Percentiles rank a stretch among this genome's conserved stretches.
These are phyloP conservation scores for Suillus variegatus DNA, from an alignment of 768 basidiomycete species.

Conservation along the genomic window DNA sequence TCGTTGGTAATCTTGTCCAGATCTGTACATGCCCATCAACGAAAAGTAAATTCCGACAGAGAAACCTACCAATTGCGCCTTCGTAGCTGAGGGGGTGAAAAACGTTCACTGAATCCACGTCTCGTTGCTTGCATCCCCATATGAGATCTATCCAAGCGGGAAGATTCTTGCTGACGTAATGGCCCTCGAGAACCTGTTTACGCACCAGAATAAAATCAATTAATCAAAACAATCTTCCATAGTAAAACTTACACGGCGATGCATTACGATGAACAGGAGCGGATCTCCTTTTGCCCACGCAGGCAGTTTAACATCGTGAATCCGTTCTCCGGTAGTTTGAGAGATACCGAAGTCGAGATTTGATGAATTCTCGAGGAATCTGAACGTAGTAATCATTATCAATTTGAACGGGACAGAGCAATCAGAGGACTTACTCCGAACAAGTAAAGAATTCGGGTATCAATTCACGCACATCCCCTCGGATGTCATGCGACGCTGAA, in stretches of 20 bases:
- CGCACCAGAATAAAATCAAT: background rate
- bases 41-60: background rate
- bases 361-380: slow-evolving; percentile 81
- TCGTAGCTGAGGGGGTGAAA: slow-evolving; percentile 96
- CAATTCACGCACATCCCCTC: slow-evolving; percentile 92
- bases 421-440: slow-evolving; percentile 61
- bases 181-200: slow-evolving; percentile 82
- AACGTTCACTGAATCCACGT: slow-evolving; percentile 73
- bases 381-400: slow-evolving; percentile 28
- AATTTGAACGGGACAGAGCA: background rate
- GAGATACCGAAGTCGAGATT: slow-evolving; percentile 79
- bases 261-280: slow-evolving; percentile 75
- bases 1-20: slow-evolving; percentile 85
- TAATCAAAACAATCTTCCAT: background rate
- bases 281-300: slow-evolving; percentile 89
- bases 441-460: slow-evolving; percentile 89
- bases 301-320: slow-evolving; percentile 87
- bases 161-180: slow-evolving; percentile 80
- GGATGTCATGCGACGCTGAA: slow-evolving; percentile 81
- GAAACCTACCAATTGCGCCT: slow-evolving; percentile 69
- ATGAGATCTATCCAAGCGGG: slow-evolving; percentile 93
- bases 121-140: slow-evolving; percentile 87
- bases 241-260: slow-evolving; percentile 59
- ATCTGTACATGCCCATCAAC: slow-evolving; percentile 44
- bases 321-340: slow-evolving; percentile 72